Evolutionary conservation across 768 basidiomycete genomes (phyloP), one percentile per base, ranked within the genome.

Genomic region (Holtermannia corniformis): DNA sequence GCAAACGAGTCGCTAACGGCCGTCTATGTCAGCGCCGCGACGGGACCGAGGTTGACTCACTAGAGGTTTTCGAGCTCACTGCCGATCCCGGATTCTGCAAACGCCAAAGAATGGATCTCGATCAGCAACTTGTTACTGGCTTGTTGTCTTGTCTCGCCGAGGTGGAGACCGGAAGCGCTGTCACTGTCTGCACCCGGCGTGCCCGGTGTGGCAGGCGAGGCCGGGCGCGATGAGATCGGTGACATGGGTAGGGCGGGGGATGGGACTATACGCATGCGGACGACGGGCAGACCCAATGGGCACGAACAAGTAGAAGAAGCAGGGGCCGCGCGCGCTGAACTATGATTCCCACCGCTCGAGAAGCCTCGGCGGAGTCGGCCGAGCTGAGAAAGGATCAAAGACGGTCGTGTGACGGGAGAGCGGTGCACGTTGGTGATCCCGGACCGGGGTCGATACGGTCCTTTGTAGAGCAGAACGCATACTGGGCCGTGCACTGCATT

Each of bases 1-100:
- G 85, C 81, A 66, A 97, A 81, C 1, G 84, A 78, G 55, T 63
- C 65, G 51, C 72, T 73, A 47, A 23, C 5, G 27, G n/a, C n/a
- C n/a, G n/a, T n/a, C n/a, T 21, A 22, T 24, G 21, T 52, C 46
- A 57, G 50, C 23, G n/a, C 19, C 10, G 12, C 3, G 2, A 26
- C 24, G 21, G 27, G 13, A 19, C 5, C 3, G 46, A 13, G 28
- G 14, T 19, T 10, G 44, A 42, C 71, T 63, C 52, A 73, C 71
- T 74, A 74, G 16, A 74, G 62, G 22, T 62, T 56, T 48, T 74
- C 69, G 5, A 74, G 67, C 56, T 72, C 73, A 42, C 57, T 61
- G 12, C 68, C 65, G 50, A 73, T 67, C 16, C 70, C 70, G 49
- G 64, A 61, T 55, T 72, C 70, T 72, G 66, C 61, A 56, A 70